Evolutionary conservation across 768 basidiomycete genomes (phyloP), one percentile per base, ranked within the genome.

Genomic region (Trametes cubensis): DNA sequence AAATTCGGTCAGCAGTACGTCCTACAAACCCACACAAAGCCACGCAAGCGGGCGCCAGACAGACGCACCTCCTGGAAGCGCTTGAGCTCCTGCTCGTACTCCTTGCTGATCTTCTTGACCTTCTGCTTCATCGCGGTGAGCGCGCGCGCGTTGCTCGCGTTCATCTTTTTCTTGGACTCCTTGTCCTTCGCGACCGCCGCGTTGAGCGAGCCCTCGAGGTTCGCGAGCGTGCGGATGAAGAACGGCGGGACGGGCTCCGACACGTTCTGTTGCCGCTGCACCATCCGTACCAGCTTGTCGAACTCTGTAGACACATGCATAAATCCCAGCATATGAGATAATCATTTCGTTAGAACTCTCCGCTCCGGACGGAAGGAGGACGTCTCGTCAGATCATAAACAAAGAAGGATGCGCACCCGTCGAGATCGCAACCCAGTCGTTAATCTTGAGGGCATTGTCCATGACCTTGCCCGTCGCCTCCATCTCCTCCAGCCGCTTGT

Each of bases 41-140:
- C 6, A 49, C 8, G 28, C 23, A 38, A 46, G 48, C 23, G n/a
- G 26, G 6, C 46, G 23, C 18, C 8, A 20, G 45, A 34, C n/a
- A 25, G 23, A 72, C 84, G 66, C 69, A 94, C 95, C 73, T 85
- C 82, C 71, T 90, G 88, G 77, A 87, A 98, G 61, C 83, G 84
- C 72, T 86, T 86, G 44, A 95, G 75, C 66, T 92, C 89, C 13
- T 74, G 75, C 77, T 98, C 97, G 72, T 92, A 84, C 73, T 98
- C 97, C 75, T 95, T 96, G 58, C 81, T 69, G 11, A 89, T 83
- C 79, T 95, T 98, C 79, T 91, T 95, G 58, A 98, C 82, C 75
- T 95, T 97, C 77, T 98, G 96, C 78, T 95, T 98, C 88, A 98
- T 90, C n/a, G 91, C 90, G 55, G 94, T 98, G 66, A 98, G 82